Conservation (phyloP, 306 rosid genomes). For the apple (Malus domestica) region DNA sequence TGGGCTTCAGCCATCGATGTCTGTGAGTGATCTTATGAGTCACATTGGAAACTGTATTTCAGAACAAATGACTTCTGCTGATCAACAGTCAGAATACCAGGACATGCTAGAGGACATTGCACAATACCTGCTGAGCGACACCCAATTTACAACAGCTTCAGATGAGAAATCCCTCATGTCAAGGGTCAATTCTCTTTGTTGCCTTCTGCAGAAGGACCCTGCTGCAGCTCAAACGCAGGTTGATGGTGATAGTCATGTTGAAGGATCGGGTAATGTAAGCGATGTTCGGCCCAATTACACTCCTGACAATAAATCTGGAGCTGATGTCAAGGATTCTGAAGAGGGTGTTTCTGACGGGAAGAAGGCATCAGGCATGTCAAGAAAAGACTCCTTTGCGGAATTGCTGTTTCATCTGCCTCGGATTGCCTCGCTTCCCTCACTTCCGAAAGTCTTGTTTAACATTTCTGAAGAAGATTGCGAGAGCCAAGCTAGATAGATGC, state of each 20-base stretch:
- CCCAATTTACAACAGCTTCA: constrained; percentile 46
- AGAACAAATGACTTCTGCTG: constrained; percentile 53
- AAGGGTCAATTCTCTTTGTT: constrained; percentile 78
- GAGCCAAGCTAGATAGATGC: constrained; percentile 25
- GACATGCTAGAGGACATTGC: constrained; percentile 67
- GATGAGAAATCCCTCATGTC: constrained; percentile 85
- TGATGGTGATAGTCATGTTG: constrained; percentile 24
- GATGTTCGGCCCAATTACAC: constrained; percentile 17
- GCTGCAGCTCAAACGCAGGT: constrained; percentile 29
- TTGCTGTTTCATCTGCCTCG: constrained; percentile 71
- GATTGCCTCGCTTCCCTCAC: constrained; percentile 42
- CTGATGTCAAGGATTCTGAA: constrained; percentile 23
- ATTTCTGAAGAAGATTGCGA: constrained; percentile 57
- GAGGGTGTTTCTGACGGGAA: constrained; percentile 38
- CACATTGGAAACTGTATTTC: constrained; percentile 67
- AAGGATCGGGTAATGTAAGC: constrained; percentile 30
- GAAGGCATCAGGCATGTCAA: constrained; percentile 52
- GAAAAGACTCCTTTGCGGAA: constrained; percentile 77
- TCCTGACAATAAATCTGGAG: constrained; percentile 17
- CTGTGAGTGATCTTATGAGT: constrained; percentile 61
- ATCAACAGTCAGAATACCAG: constrained; percentile 38
- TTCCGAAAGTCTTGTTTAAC: constrained; percentile 64
- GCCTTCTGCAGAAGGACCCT: constrained; percentile 77
- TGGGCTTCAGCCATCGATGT: constrained; percentile 68
- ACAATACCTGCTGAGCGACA: constrained; percentile 65